Percentiles rank a stretch among this genome's conserved stretches.
phyloP scores from a whole-genome alignment of 495 filamentous ascomycete species.

The Hyaloscypha finlandica region DNA sequence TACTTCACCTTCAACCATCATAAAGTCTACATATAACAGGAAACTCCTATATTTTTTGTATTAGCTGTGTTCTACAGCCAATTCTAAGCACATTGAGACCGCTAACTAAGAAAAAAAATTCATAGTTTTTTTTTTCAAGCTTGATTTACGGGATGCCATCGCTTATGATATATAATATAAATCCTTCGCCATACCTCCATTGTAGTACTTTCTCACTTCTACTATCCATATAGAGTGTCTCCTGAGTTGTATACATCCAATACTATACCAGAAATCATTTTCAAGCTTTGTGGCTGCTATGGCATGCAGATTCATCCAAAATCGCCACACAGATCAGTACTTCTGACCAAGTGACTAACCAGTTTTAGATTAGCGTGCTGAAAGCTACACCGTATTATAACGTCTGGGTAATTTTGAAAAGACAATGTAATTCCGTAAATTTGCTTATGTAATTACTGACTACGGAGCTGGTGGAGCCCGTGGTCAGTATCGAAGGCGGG shows the following conservation, averaged over 20 bases:
- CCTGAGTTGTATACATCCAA: conserved; percentile 3
- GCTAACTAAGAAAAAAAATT: neutral
- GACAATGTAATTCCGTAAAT: no score
- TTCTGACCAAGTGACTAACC: neutral
- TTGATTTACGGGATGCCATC: conserved; percentile 17
- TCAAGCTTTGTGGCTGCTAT: neutral
- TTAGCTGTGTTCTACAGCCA: conserved; percentile 16
- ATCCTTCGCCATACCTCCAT: conserved; percentile 15
- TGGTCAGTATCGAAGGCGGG: no score
- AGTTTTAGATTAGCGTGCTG: conserved; percentile 8
- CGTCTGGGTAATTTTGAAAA: no score
- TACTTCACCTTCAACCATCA: conserved; percentile 17
- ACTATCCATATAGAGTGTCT: conserved; percentile 4
- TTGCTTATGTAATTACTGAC: no score
- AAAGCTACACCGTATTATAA: neutral
- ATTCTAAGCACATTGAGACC: conserved; percentile 15
- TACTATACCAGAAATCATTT: conserved; percentile 19
- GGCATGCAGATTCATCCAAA: conserved; percentile 11
- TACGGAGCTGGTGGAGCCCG: no score
- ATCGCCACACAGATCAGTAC: conserved; percentile 14
- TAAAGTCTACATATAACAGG: conserved; percentile 19
- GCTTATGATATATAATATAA: conserved; percentile 6
- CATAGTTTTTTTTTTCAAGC: conserved; percentile 8
- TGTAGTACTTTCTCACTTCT: conserved; percentile 6
- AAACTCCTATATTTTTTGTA: conserved; percentile 10